A percentile compares a stretch with the other conserved stretches of the same genome.
Evolutionary conservation across 768 basidiomycete species (phyloP).

Genomic region (Melanogaster broomeanus): DNA sequence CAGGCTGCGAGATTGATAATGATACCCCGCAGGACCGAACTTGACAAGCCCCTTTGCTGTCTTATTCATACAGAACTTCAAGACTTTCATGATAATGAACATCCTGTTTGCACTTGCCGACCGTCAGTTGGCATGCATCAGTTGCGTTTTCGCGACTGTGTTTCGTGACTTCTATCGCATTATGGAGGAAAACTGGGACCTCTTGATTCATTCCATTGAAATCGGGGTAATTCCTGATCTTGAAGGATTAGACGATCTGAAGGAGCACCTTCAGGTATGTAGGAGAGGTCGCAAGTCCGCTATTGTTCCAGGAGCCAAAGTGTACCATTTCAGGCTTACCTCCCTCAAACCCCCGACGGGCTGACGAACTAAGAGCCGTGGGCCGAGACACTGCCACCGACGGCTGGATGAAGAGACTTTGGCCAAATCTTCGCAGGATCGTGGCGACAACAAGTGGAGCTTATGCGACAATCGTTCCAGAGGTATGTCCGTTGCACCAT

Average conservation of each 20-base stretch:
- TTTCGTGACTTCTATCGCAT: conserved; percentile 2
- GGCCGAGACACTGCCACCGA: neutral
- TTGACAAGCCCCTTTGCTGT: neutral
- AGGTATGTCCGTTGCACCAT: neutral
- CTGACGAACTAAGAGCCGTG: conserved; percentile 1
- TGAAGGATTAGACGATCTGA: neutral
- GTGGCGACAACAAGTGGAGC: neutral
- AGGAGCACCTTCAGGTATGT: conserved; percentile 1
- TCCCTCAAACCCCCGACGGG: conserved; percentile 3
- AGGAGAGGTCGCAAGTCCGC: neutral
- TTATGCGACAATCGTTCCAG: conserved; percentile 2
- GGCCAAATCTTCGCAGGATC: neutral
- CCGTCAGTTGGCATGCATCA: neutral
- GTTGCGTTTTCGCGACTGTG: neutral
- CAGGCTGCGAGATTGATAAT: neutral
- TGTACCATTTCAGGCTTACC: neutral
- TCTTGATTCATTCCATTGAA: conserved; percentile 1
- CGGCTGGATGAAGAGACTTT: conserved; percentile 3
- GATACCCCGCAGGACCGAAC: neutral
- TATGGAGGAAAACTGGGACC: conserved; percentile 6
- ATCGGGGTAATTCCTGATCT: conserved; percentile 3
- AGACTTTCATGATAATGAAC: conserved; percentile 6
- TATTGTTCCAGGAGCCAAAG: neutral
- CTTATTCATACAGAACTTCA: conserved; percentile 1
- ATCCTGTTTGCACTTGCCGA: conserved; percentile 6